phyloP scores from a whole-genome alignment of 2,329 filamentous ascomycete species.

The Aspergillus calidoustus region DNA sequence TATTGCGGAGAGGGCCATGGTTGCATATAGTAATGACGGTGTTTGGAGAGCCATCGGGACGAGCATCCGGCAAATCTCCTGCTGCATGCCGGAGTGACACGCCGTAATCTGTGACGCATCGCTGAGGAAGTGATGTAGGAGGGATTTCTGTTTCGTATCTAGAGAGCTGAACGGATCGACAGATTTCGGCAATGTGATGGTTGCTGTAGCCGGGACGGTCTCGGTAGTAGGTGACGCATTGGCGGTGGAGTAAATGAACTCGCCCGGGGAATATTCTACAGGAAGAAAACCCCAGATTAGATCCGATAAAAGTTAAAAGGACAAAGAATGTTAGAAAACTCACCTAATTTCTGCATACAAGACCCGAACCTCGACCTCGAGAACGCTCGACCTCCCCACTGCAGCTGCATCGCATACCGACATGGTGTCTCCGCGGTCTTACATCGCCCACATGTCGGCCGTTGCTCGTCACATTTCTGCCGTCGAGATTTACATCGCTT shows the following conservation, averaged over 20 bases:
- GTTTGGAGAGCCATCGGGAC: conserved; percentile 51
- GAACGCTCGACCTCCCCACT: conserved; percentile 49
- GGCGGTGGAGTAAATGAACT: conserved; percentile 46
- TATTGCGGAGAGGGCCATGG: conserved; percentile 49
- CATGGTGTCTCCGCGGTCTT: conserved; percentile 42
- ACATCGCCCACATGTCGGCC: conserved; percentile 47
- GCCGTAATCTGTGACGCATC: conserved; percentile 49
- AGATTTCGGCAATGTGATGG: conserved; percentile 32
- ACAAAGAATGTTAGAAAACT: not conserved
- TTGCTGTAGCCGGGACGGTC: conserved; percentile 21
- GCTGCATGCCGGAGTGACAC: conserved; percentile 46
- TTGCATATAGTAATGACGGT: conserved; percentile 49
- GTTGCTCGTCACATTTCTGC: conserved; percentile 52
- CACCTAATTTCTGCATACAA: conserved; percentile 45
- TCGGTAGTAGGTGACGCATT: conserved; percentile 29
- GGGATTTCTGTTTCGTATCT: conserved; percentile 38
- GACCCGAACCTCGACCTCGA: conserved; percentile 45
- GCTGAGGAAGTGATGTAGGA: conserved; percentile 48
- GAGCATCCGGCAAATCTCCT: conserved; percentile 48
- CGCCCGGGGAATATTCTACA: conserved; percentile 44
- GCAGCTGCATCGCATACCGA: conserved; percentile 48
- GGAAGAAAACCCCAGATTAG: not conserved
- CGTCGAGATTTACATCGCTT: conserved; percentile 50
- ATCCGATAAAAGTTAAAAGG: not conserved
- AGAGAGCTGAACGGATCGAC: conserved; percentile 46